Percentiles rank a stretch among this genome's conserved stretches.
These are phyloP conservation scores for Malus asiatica DNA, from an alignment of 306 rosid genomes.

Conservation along the genomic window DNA sequence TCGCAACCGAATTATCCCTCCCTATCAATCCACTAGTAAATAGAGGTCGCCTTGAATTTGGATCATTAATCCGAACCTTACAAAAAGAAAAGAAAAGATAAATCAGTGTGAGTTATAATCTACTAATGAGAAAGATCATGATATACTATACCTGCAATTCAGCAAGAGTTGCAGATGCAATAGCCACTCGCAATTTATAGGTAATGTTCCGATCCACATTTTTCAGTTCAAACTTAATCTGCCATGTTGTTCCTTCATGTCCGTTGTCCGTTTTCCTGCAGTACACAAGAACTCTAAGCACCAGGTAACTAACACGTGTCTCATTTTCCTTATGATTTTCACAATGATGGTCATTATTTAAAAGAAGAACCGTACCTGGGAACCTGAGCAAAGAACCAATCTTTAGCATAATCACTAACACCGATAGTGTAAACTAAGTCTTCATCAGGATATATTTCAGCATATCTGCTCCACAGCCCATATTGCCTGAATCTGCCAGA, in stretches of 20 bases:
- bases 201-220: conserved; percentile 27
- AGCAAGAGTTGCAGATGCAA: conserved; percentile 77
- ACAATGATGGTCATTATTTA: background rate
- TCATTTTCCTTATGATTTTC: background rate
- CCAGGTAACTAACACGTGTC: background rate
- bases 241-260: conserved; percentile 90
- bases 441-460: conserved; percentile 59
- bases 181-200: conserved; percentile 72
- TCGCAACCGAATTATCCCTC: conserved; percentile 80
- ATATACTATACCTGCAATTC: conserved; percentile 60
- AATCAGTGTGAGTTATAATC: background rate
- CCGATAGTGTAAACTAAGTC: conserved; percentile 79
- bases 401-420: conserved; percentile 70
- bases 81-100: background rate
- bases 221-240: conserved; percentile 60
- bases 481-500: conserved; percentile 79
- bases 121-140: no score
- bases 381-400: conserved; percentile 96
- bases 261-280: conserved; percentile 56
- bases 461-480: conserved; percentile 82
- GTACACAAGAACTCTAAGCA: background rate
- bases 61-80: conserved; percentile 70
- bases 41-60: conserved; percentile 46
- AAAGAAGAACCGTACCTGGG: conserved; percentile 46
- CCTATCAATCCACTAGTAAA: conserved; percentile 90